Percentiles rank a stretch among this genome's conserved stretches.
Evolutionary conservation across 2,329 filamentous ascomycete species (phyloP).

Genomic region (Paracoccidioides lutzii): DNA sequence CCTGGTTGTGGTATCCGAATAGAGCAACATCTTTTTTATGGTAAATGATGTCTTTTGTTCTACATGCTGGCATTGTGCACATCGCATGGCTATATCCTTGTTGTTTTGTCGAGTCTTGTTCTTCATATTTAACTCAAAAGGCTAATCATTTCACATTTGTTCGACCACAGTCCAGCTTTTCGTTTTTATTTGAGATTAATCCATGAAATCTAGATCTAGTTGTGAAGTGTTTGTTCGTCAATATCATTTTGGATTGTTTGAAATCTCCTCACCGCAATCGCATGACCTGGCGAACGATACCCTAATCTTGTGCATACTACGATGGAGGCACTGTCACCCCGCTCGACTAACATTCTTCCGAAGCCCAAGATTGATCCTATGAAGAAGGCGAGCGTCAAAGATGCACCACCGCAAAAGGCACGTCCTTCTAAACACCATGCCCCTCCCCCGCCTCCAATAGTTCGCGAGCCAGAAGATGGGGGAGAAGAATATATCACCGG

Average conservation of each 20-base stretch:
- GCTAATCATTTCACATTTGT: neutral
- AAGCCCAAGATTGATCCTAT: constrained; percentile 28
- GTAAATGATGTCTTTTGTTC: neutral
- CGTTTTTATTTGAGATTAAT: neutral
- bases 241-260: neutral
- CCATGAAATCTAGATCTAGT: neutral
- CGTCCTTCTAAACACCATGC: constrained; percentile 32
- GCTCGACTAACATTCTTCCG: constrained; percentile 35
- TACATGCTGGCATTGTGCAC: neutral
- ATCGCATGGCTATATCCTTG: neutral
- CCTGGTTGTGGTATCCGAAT: neutral
- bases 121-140: neutral
- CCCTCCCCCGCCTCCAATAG: constrained; percentile 31
- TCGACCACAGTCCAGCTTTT: neutral
- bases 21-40: neutral
- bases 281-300: neutral
- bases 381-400: constrained; percentile 21
- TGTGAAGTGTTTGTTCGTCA: neutral
- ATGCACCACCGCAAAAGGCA: constrained; percentile 21
- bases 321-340: constrained; percentile 34
- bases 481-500: constrained; percentile 36
- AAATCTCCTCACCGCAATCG: neutral
- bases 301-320: neutral
- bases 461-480: constrained; percentile 33
- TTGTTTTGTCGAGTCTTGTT: neutral